Evolutionary conservation across 495 filamentous ascomycete species (phyloP).

Genomic region (Neurospora sp.): DNA sequence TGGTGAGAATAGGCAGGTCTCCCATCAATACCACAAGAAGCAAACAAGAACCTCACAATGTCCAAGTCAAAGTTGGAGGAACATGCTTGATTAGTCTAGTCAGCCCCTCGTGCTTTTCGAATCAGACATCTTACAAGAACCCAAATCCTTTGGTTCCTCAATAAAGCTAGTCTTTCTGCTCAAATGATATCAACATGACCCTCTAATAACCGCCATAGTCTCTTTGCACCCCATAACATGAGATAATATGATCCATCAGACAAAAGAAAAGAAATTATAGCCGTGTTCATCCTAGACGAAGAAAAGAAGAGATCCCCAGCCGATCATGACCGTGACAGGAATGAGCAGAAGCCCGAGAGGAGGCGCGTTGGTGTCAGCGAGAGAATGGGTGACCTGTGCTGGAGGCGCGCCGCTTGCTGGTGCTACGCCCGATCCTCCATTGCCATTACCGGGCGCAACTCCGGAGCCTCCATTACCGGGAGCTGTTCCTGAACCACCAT

Average conservation of each 20-base stretch:
- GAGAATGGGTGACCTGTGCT: conserved; percentile 12
- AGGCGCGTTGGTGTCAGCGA: conserved; percentile 5
- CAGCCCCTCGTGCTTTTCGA: neutral
- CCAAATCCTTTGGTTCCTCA: neutral
- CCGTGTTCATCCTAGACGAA: neutral
- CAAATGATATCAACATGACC: neutral
- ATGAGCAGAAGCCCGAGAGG: conserved; percentile 4
- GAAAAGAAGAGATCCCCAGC: neutral
- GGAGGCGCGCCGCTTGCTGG: conserved; percentile 3
- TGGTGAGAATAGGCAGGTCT: too few species aligned
- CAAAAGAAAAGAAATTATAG: neutral
- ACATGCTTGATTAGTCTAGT: neutral
- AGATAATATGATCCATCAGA: neutral
- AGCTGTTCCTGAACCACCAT: conserved; percentile 4
- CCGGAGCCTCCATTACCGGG: conserved; percentile 6
- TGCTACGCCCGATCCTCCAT: neutral
- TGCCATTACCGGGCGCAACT: conserved; percentile 2
- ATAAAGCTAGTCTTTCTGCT: neutral
- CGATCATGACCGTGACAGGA: neutral
- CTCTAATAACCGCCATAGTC: neutral
- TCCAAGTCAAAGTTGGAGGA: neutral
- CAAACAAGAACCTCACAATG: neutral
- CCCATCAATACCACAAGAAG: too few species aligned
- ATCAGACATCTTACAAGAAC: neutral
- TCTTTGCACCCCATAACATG: neutral